phyloP scores from a whole-genome alignment of 345 rosid species.

The Euphorbia tirucalli region DNA sequence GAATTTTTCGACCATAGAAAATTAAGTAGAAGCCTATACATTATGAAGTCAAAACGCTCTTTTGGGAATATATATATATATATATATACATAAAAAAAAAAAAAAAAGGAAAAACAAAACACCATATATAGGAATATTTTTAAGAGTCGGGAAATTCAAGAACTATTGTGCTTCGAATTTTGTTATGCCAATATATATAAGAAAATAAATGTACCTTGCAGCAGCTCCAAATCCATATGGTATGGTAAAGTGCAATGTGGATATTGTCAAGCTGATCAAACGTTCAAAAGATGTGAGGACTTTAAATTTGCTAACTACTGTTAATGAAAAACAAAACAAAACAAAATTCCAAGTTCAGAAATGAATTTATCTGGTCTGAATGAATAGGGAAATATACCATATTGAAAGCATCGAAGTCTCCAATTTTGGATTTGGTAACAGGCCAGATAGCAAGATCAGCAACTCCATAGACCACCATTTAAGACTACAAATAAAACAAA shows the following conservation, averaged over 20 bases:
- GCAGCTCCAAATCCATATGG: conserved; percentile 49
- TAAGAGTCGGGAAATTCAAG: too few species aligned
- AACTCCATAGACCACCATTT: conserved; percentile 74
- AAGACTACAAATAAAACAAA: conserved; percentile 30
- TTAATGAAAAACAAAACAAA: background rate
- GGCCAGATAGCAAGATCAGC: conserved; percentile 46
- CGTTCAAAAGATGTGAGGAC: background rate
- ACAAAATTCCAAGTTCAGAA: background rate
- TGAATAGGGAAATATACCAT: conserved; percentile 33
- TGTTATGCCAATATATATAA: too few species aligned
- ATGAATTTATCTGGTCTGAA: background rate
- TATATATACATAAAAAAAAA: too few species aligned
- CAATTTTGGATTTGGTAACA: conserved; percentile 53
- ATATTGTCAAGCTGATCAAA: conserved; percentile 39
- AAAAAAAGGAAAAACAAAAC: too few species aligned
- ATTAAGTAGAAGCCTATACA: too few species aligned
- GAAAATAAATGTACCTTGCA: conserved; percentile 50
- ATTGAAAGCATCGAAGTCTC: conserved; percentile 68
- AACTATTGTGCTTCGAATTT: too few species aligned
- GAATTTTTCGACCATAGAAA: too few species aligned
- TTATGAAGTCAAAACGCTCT: too few species aligned
- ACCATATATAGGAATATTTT: too few species aligned
- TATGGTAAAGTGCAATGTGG: conserved; percentile 45
- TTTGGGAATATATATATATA: too few species aligned
- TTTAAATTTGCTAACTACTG: background rate